phyloP scores from a whole-genome alignment of 768 basidiomycete genomes.

The Heimioporus sp. region DNA sequence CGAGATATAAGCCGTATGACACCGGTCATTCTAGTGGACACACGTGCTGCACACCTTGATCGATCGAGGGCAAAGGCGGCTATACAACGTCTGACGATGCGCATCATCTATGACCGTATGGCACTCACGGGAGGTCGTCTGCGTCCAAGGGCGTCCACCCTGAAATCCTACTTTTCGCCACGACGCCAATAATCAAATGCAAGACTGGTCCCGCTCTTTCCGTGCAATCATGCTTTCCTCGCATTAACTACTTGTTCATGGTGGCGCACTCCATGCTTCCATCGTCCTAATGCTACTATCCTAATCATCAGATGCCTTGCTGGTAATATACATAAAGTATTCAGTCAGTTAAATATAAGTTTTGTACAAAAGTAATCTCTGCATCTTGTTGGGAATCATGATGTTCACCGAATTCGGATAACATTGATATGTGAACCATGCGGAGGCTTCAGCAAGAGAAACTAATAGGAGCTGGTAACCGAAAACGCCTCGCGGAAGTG shows the following conservation, averaged over 20 bases:
- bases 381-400: not conserved
- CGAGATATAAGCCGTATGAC: not conserved
- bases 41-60: slow-evolving; percentile 71
- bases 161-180: slow-evolving; percentile 30
- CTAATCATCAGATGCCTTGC: not conserved
- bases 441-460: no score
- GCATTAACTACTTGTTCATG: not conserved
- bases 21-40: slow-evolving; percentile 49
- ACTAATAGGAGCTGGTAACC: no score
- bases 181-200: slow-evolving; percentile 11
- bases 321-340: slow-evolving; percentile 18
- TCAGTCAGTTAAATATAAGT: slow-evolving; percentile 22
- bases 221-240: not conserved
- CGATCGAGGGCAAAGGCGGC: slow-evolving; percentile 71
- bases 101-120: slow-evolving; percentile 59
- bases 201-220: not conserved
- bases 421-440: no score
- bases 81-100: slow-evolving; percentile 61
- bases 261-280: not conserved
- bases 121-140: slow-evolving; percentile 26
- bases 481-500: no score
- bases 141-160: slow-evolving; percentile 23
- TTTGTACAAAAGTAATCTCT: not conserved
- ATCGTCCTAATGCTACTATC: slow-evolving; percentile 3
- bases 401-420: not conserved